Conservation (phyloP, 139 green algal species). For the Yamagishiella unicocca region DNA sequence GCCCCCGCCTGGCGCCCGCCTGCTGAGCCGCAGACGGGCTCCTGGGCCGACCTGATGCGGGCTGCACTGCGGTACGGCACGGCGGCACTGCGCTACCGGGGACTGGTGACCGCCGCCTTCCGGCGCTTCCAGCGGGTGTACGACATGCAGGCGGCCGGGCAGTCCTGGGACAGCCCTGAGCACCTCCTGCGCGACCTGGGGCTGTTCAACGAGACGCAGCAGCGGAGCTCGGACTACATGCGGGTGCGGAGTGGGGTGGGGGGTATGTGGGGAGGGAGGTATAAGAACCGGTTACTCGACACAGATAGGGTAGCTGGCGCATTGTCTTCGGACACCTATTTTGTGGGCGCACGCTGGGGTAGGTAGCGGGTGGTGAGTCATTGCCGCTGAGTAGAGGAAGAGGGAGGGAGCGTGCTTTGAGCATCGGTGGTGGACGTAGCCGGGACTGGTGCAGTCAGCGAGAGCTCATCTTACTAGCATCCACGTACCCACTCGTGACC, state of each 20-base stretch:
- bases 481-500: too few species aligned
- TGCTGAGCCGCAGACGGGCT: neutral
- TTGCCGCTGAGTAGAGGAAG: too few species aligned
- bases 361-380: too few species aligned
- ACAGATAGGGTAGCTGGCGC: too few species aligned
- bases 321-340: too few species aligned
- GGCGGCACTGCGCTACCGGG: constrained; percentile 27
- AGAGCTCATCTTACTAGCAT: too few species aligned
- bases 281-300: too few species aligned
- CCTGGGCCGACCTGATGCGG: neutral
- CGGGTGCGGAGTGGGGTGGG: neutral
- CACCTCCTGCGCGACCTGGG: constrained; percentile 59
- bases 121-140: constrained; percentile 67
- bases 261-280: too few species aligned
- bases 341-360: too few species aligned
- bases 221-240: constrained; percentile 42
- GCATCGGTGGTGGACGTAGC: too few species aligned
- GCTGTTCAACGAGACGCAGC: constrained; percentile 73
- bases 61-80: constrained; percentile 13
- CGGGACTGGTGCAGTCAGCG: too few species aligned
- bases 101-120: constrained; percentile 22
- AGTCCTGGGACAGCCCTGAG: constrained; percentile 44
- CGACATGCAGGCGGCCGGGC: constrained; percentile 35
- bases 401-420: too few species aligned
- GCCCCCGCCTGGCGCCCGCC: neutral